phyloP scores from a whole-genome alignment of 2,329 filamentous ascomycete species.

The Colletotrichum sp. region DNA sequence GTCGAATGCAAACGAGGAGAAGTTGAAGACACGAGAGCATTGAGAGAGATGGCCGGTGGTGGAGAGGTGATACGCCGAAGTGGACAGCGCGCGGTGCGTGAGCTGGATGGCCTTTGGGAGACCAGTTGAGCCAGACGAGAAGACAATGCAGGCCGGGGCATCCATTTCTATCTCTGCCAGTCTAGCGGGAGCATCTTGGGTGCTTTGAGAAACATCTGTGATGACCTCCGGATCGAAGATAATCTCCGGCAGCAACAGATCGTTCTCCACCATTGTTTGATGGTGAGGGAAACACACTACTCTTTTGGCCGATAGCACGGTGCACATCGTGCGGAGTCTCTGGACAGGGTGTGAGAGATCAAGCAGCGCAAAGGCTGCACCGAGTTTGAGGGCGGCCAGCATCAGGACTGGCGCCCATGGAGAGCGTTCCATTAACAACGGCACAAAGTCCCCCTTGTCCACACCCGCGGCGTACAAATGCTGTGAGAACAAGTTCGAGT shows the following conservation, averaged over 20 bases:
- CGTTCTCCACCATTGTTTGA: no score
- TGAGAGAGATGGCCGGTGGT: slow-evolving; percentile 42
- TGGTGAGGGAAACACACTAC: no score
- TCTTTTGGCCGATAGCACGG: not conserved
- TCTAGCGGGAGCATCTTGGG: not conserved
- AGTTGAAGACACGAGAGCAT: slow-evolving; percentile 34
- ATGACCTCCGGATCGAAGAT: not conserved
- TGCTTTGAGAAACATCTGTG: not conserved
- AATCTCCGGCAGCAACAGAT: no score
- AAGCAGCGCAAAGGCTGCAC: not conserved
- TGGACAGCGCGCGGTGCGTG: not conserved
- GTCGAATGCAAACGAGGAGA: slow-evolving; percentile 41
- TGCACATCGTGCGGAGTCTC: not conserved
- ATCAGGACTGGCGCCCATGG: not conserved
- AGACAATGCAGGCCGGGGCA: not conserved
- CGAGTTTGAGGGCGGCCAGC: slow-evolving; percentile 2
- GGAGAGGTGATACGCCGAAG: slow-evolving; percentile 33
- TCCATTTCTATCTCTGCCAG: accelerated
- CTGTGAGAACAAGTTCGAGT: no score
- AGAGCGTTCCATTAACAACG: not conserved
- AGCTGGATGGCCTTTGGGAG: not conserved
- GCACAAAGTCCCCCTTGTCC: no score
- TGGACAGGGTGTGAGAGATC: not conserved
- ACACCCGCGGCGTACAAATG: no score
- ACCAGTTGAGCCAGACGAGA: not conserved